phyloP scores from a whole-genome alignment of 2,329 filamentous ascomycete genomes.

The Ceratocystis colombiana region DNA sequence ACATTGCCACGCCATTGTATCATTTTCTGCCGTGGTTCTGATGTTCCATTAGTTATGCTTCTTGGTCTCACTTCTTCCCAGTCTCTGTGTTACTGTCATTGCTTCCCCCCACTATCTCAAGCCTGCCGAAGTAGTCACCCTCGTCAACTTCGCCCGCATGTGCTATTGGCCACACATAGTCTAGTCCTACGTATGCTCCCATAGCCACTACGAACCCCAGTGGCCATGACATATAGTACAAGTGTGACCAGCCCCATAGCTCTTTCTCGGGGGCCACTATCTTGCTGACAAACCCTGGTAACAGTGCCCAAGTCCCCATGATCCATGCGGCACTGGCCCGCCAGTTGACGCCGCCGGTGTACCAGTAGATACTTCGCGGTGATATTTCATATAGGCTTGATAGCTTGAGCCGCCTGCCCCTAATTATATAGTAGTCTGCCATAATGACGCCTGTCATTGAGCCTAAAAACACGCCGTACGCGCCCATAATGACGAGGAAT shows the following conservation, averaged over 20 bases:
- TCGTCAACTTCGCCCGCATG: slow-evolving; percentile 28
- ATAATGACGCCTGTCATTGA: slow-evolving; percentile 36
- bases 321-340: slow-evolving; percentile 37
- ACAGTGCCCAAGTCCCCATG: slow-evolving; percentile 34
- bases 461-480: slow-evolving; percentile 33
- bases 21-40: too few species aligned
- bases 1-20: too few species aligned
- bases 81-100: neutral
- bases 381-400: slow-evolving; percentile 35
- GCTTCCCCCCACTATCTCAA: slow-evolving; percentile 17
- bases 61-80: neutral
- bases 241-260: slow-evolving; percentile 29
- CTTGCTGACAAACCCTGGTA: slow-evolving; percentile 36
- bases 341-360: slow-evolving; percentile 35
- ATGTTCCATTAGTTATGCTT: neutral
- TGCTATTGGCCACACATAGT: slow-evolving; percentile 27
- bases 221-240: slow-evolving; percentile 30
- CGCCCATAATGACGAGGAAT: slow-evolving; percentile 32
- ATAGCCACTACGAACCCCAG: slow-evolving; percentile 27
- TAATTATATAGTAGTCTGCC: slow-evolving; percentile 35
- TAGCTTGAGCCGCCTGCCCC: slow-evolving; percentile 34
- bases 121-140: slow-evolving; percentile 30
- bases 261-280: slow-evolving; percentile 28
- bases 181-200: slow-evolving; percentile 27
- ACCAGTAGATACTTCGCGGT: slow-evolving; percentile 37